Percentiles rank a stretch among this genome's conserved stretches.
Evolutionary conservation across 1,284 basidiomycete genomes (phyloP).

Genomic region (Volvariella surrecta): DNA sequence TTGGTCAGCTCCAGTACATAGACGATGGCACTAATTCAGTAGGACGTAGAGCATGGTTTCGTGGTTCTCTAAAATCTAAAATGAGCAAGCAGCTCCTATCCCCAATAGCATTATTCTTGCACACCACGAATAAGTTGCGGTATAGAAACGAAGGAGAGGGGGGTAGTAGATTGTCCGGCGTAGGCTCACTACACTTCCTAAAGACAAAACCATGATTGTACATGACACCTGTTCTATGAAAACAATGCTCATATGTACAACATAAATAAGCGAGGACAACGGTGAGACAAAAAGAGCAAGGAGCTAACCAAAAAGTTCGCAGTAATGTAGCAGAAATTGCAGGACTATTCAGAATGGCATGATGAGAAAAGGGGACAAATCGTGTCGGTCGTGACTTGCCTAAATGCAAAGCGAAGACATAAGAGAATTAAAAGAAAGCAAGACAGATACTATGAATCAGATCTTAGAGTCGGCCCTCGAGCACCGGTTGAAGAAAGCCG

Average conservation of each 20-base stretch:
- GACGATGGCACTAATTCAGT: too few relatives aligned
- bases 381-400: constrained; percentile 30
- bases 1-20: constrained; percentile 5
- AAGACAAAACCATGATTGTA: constrained; percentile 16
- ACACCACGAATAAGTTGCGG: too few relatives aligned
- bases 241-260: constrained; percentile 29
- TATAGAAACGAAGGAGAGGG: too few relatives aligned
- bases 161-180: constrained; percentile 20
- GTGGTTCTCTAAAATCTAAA: too few relatives aligned
- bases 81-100: too few relatives aligned
- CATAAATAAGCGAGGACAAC: constrained; percentile 25
- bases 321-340: constrained; percentile 15
- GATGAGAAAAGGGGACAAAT: constrained; percentile 20
- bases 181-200: constrained; percentile 19
- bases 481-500: constrained; percentile 4
- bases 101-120: too few relatives aligned
- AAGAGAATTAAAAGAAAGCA: constrained; percentile 19
- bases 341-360: constrained; percentile 15
- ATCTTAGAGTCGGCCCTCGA: constrained; percentile 3
- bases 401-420: constrained; percentile 18
- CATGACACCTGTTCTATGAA: constrained; percentile 20
- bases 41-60: too few relatives aligned
- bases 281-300: constrained; percentile 21
- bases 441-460: constrained; percentile 15
- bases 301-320: constrained; percentile 23